A percentile compares a stretch with the other conserved stretches of the same genome.
phyloP scores from a whole-genome alignment of 176 grass and related monocot species.

The Bolboschoenus planiculmis region DNA sequence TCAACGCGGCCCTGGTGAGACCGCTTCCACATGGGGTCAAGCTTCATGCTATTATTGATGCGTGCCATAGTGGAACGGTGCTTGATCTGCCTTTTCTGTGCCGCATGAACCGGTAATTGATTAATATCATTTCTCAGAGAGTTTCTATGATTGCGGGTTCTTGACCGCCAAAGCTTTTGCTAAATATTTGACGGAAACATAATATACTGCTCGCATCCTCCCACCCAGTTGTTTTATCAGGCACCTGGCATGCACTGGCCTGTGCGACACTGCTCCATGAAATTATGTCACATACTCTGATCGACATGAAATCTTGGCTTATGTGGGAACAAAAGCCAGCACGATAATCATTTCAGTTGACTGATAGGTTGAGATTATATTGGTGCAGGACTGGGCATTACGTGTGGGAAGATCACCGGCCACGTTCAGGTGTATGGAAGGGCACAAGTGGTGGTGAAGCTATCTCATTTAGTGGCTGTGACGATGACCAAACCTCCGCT shows the following conservation, averaged over 20 bases:
- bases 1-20: constrained; percentile 66
- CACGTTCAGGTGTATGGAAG: constrained; percentile 91
- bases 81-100: constrained; percentile 93
- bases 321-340: background rate
- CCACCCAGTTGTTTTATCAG: background rate
- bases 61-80: constrained; percentile 92
- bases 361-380: constrained; percentile 10
- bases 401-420: constrained; percentile 91
- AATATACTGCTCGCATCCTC: background rate
- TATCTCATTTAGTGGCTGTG: constrained; percentile 97
- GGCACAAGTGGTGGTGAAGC: constrained; percentile 87
- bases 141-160: background rate
- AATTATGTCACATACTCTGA: background rate
- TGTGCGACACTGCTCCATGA: background rate
- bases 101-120: constrained; percentile 69
- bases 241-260: background rate
- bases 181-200: background rate
- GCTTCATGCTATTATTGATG: constrained; percentile 94
- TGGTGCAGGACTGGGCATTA: constrained; percentile 68
- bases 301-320: background rate
- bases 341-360: background rate
- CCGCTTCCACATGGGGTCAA: constrained; percentile 74
- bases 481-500: constrained; percentile 88
- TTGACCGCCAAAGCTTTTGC: background rate
- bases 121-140: background rate